These are phyloP conservation scores for Penicillium vulpinum DNA, from an alignment of 2,329 filamentous ascomycete species.

Conservation along the genomic window DNA sequence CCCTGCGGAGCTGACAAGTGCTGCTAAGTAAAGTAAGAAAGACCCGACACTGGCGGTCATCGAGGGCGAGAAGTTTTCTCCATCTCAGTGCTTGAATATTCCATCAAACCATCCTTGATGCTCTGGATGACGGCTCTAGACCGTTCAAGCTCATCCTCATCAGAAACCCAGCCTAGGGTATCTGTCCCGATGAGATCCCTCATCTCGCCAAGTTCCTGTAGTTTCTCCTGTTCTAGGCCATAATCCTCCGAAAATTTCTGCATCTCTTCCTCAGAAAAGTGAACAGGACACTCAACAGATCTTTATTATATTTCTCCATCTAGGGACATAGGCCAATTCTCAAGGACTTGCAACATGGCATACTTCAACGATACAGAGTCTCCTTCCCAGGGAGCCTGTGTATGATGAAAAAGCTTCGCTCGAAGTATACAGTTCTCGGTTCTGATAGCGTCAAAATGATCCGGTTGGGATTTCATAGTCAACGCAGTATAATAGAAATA, in stretches of 20 bases:
- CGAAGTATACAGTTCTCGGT: constrained; percentile 24
- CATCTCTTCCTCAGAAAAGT: constrained; percentile 23
- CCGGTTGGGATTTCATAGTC: too few species aligned
- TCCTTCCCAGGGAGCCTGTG: constrained; percentile 32
- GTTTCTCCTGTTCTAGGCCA: constrained; percentile 21
- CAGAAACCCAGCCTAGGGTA: constrained; percentile 28
- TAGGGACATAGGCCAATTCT: constrained; percentile 25
- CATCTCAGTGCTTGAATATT: constrained; percentile 24
- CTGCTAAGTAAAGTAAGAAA: too few species aligned
- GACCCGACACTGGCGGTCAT: too few species aligned
- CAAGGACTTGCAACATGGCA: constrained; percentile 21
- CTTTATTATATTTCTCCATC: constrained; percentile 3
- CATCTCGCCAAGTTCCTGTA: constrained; percentile 24
- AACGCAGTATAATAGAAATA: too few species aligned
- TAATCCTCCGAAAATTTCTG: constrained; percentile 11
- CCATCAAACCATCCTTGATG: constrained; percentile 24
- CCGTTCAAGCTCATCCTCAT: constrained; percentile 26
- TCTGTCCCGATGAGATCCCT: constrained; percentile 27
- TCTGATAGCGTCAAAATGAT: too few species aligned
- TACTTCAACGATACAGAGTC: constrained; percentile 27
- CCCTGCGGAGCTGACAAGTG: too few species aligned
- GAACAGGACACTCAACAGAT: constrained; percentile 21
- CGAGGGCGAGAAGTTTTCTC: too few species aligned
- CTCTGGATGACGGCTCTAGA: constrained; percentile 15
- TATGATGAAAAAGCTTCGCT: constrained; percentile 26